phyloP scores from a whole-genome alignment of 2,329 filamentous ascomycete genomes.

The Tolypocladium nubicola region DNA sequence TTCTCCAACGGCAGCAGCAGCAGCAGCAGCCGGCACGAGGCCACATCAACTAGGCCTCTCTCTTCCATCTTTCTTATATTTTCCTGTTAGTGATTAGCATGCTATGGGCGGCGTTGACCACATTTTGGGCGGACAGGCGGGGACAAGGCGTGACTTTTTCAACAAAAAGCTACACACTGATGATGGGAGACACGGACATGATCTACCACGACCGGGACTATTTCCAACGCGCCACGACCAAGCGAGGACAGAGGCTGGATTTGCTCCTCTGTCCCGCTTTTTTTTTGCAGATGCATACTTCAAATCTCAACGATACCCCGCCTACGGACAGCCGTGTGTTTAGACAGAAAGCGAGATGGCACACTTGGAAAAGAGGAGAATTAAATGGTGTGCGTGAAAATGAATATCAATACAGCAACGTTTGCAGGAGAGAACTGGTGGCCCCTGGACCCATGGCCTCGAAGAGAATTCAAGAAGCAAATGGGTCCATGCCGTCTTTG shows the following conservation, averaged over 20 bases:
- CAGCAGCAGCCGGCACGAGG: constrained; percentile 1
- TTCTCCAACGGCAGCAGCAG: constrained; percentile 2
- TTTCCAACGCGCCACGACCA: constrained; percentile 5
- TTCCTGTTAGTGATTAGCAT: constrained; percentile 10
- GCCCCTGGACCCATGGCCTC: neutral
- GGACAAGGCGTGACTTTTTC: constrained; percentile 24
- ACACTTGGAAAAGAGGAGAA: neutral
- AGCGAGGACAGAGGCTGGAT: neutral
- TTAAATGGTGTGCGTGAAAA: neutral
- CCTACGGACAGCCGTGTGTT: constrained; percentile 9
- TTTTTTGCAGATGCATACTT: constrained; percentile 21
- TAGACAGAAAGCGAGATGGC: constrained; percentile 6
- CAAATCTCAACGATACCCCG: constrained; percentile 31
- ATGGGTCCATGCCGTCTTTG: neutral
- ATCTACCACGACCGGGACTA: constrained; percentile 2
- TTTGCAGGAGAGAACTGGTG: neutral
- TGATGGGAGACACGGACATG: neutral
- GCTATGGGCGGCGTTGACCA: constrained; percentile 3
- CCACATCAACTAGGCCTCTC: constrained; percentile 5
- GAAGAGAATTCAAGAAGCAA: neutral
- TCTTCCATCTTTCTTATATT: constrained; percentile 6
- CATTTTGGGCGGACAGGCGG: constrained; percentile 8
- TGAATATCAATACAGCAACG: neutral
- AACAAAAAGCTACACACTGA: constrained; percentile 27
- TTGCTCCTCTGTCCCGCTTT: constrained; percentile 4